Evolutionary conservation across 225 moss, liverwort and hornwort genomes (phyloP), one percentile per base, ranked within the genome.

Genomic region (Climacium dendroides): DNA sequence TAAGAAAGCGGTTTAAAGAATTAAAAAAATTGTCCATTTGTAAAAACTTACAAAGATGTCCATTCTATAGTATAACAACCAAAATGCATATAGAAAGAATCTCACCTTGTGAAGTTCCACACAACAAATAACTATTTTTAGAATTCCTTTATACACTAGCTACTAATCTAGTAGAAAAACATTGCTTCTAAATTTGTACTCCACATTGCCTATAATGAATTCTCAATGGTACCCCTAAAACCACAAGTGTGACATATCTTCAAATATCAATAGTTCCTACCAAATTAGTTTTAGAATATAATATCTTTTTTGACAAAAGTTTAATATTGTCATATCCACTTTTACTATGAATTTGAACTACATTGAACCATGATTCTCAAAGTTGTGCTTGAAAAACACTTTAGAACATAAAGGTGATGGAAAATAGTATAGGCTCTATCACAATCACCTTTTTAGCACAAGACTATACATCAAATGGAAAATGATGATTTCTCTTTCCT

Each of bases 151-250:
- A 28, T 28, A 28, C 0, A 37, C 11, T 39, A n/a, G 17, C 18
- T 11, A 39, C 5, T 2, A 57, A 2, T 57, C 18, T 57, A 18
- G 0, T 17, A 26, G 5, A 18, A 25, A 7, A 78, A 24, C 10
- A 37, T 57, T 26, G 7, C 3, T 41, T 37, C 13, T 1, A 79
- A 58, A n/a, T 55, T 57, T 26, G 10, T 16, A 18, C 8, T 16
- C 4, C 0, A 19, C 12, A 19, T 19, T 41, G 29, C 0, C 13
- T 5, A 13, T 0, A 19, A 59, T 59, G 30, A 41, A 1, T 20
- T 19, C 0, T 19, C 13, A 59, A 37, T 79, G 29, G 0, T 39
- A 41, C 3, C 41, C 19, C 18, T 57, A 39, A 53, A 55, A 57
- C 5, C 5, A n/a, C 4, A n/a, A 24, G 3, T n/a, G 2, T 35